Percentiles rank a stretch among this genome's conserved stretches.
Evolutionary conservation across 2,329 filamentous ascomycete genomes (phyloP).

Genomic region (Septoria petroselini): DNA sequence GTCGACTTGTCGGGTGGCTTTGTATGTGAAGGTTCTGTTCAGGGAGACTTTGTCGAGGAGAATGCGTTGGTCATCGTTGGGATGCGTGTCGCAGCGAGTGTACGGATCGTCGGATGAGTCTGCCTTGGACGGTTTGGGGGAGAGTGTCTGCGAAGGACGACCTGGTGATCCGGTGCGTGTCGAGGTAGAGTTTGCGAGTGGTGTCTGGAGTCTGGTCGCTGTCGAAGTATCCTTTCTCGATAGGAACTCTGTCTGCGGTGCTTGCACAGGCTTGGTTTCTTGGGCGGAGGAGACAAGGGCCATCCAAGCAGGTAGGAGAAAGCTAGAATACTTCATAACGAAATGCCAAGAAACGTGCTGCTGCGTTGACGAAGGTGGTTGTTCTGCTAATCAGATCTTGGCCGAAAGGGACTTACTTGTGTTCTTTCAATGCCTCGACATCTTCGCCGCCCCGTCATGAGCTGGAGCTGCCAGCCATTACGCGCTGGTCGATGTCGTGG

Average conservation of each 20-base stretch:
- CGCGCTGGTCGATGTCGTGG: neutral
- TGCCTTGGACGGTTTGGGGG: neutral
- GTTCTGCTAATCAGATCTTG: neutral
- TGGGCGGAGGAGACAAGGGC: slow-evolving; percentile 2
- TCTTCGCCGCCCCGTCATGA: neutral
- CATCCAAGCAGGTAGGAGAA: neutral
- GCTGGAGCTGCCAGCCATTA: slow-evolving; percentile 4
- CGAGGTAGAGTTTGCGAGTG: neutral
- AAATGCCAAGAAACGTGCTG: neutral
- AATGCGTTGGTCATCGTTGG: slow-evolving; percentile 1
- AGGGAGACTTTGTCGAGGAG: slow-evolving; percentile 6
- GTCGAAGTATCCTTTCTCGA: slow-evolving; percentile 4
- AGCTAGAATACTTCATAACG: slow-evolving; percentile 2
- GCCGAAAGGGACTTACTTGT: neutral
- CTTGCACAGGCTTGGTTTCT: neutral
- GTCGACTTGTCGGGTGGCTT: slow-evolving; percentile 12
- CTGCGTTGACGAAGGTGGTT: neutral
- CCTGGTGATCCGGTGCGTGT: neutral
- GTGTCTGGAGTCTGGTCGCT: neutral
- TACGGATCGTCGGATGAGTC: neutral
- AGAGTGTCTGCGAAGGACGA: neutral
- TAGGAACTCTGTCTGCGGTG: neutral
- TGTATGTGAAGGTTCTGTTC: slow-evolving; percentile 9
- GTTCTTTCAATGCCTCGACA: neutral
- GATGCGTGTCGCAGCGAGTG: slow-evolving; percentile 6